Percentiles rank a stretch among this genome's conserved stretches.
phyloP scores from a whole-genome alignment of 75 land plant species.

The Adiantum capillusveneris region DNA sequence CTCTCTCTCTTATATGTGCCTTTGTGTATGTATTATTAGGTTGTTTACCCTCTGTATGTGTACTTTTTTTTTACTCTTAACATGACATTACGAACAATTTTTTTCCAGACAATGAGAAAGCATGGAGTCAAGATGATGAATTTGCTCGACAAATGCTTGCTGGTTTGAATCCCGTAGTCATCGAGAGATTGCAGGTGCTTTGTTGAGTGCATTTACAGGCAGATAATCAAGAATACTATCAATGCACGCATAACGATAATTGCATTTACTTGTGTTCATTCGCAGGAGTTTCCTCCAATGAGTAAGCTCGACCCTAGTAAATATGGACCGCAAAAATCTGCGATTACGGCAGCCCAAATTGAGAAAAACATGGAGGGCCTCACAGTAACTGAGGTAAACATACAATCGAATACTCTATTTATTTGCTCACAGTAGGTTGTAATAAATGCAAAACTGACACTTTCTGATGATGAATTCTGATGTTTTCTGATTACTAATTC shows the following conservation, averaged over 20 bases:
- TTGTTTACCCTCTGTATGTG: too few relatives aligned
- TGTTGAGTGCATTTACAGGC: neutral
- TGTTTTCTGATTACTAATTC: too few relatives aligned
- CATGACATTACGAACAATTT: too few relatives aligned
- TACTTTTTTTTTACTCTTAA: too few relatives aligned
- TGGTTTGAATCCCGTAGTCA: slow-evolving; percentile 38
- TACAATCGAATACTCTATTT: too few relatives aligned
- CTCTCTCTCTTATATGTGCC: too few relatives aligned
- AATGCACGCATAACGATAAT: too few relatives aligned
- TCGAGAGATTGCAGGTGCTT: slow-evolving; percentile 10
- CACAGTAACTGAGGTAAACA: slow-evolving; percentile 21
- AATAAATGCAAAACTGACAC: too few relatives aligned
- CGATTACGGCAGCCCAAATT: slow-evolving; percentile 28
- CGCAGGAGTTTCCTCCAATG: slow-evolving; percentile 14
- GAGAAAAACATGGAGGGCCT: slow-evolving; percentile 28
- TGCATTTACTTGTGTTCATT: neutral
- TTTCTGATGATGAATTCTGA: too few relatives aligned
- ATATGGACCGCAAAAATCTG: slow-evolving; percentile 29
- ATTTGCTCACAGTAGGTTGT: too few relatives aligned
- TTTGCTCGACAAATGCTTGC: slow-evolving; percentile 43
- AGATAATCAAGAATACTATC: too few relatives aligned
- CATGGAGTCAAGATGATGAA: slow-evolving; percentile 42
- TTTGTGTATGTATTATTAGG: too few relatives aligned
- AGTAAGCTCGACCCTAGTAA: slow-evolving; percentile 20
- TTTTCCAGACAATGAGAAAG: slow-evolving; percentile 23